These are phyloP conservation scores for Phylloporus arenicola DNA, from an alignment of 768 basidiomycete species.

Conservation along the genomic window DNA sequence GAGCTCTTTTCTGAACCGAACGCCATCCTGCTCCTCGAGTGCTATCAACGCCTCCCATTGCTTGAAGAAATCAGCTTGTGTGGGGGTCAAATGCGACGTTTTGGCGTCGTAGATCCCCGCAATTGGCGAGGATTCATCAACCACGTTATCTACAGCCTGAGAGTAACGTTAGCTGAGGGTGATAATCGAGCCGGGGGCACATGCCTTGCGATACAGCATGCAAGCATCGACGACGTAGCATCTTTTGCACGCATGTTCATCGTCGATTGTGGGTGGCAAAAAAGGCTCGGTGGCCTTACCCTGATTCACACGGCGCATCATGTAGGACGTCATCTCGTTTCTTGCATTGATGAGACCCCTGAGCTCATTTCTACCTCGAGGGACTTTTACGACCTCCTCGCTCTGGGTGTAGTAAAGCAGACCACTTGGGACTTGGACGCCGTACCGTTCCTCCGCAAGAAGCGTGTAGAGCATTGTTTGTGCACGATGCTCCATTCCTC, in stretches of 20 bases:
- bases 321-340: slow-evolving; percentile 80
- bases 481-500: slow-evolving; percentile 88
- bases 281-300: slow-evolving; percentile 44
- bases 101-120: slow-evolving; percentile 68
- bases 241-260: slow-evolving; percentile 66
- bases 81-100: slow-evolving; percentile 69
- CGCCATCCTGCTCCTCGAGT: slow-evolving; percentile 80
- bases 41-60: slow-evolving; percentile 86
- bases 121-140: slow-evolving; percentile 49
- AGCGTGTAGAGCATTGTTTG: slow-evolving; percentile 98
- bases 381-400: slow-evolving; percentile 81
- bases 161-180: slow-evolving; percentile 2
- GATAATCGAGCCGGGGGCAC: slow-evolving; percentile 1
- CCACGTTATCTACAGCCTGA: slow-evolving; percentile 66
- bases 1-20: slow-evolving; percentile 82
- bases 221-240: slow-evolving; percentile 85
- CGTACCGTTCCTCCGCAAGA: slow-evolving; percentile 87
- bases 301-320: slow-evolving; percentile 46
- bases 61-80: slow-evolving; percentile 75
- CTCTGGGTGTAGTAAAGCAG: slow-evolving; percentile 92
- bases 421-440: slow-evolving; percentile 71
- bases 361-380: slow-evolving; percentile 75
- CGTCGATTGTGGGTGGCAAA: slow-evolving; percentile 84
- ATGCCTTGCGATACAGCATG: slow-evolving; percentile 88
- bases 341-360: slow-evolving; percentile 74